These are phyloP conservation scores for Lactarius tabidus DNA, from an alignment of 768 basidiomycete species.

Conservation along the genomic window DNA sequence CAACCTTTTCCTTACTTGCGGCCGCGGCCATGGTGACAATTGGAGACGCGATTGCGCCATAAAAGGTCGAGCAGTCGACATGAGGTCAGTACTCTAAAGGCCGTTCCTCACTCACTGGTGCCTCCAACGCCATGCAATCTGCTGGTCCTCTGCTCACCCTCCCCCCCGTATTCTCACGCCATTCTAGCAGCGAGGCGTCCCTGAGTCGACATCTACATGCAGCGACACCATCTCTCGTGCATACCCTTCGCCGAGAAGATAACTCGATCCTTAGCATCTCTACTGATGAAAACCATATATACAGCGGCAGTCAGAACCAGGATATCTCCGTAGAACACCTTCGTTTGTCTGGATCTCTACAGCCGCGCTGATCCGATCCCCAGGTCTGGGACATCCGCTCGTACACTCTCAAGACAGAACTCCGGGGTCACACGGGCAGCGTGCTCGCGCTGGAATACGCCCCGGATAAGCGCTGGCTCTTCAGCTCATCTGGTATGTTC, in stretches of 20 bases:
- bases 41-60: not conserved
- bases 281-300: conserved; percentile 21
- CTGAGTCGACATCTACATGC: conserved; percentile 22
- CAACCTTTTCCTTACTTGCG: conserved; percentile 17
- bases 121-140: conserved; percentile 3
- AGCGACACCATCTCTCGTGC: conserved; percentile 14
- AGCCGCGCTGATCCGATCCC: not conserved
- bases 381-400: conserved; percentile 85
- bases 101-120: not conserved
- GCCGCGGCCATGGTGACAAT: not conserved
- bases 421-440: conserved; percentile 80
- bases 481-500: conserved; percentile 78
- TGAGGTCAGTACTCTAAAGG: not conserved
- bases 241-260: conserved; percentile 18
- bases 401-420: conserved; percentile 60
- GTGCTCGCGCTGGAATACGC: conserved; percentile 78
- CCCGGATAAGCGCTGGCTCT: conserved; percentile 74
- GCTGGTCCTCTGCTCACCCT: conserved; percentile 6
- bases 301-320: conserved; percentile 26
- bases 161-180: conserved; percentile 14
- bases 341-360: not conserved
- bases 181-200: conserved; percentile 12
- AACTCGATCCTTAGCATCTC: conserved; percentile 19
- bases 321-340: conserved; percentile 18
- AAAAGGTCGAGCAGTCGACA: not conserved